These are phyloP conservation scores for Calocybe indica DNA, from an alignment of 768 basidiomycete species.

Conservation along the genomic window DNA sequence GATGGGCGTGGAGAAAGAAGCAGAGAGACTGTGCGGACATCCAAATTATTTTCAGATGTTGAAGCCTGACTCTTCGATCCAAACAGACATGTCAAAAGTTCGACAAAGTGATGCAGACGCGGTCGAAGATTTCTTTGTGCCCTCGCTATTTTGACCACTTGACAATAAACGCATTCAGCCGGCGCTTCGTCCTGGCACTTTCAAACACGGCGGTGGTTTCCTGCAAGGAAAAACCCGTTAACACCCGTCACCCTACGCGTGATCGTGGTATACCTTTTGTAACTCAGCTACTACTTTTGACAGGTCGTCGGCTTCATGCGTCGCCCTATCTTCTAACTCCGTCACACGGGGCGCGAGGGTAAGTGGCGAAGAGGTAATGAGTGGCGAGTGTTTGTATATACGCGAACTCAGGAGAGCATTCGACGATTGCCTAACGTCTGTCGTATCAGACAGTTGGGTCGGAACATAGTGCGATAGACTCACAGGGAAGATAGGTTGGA, in stretches of 20 bases:
- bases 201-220: slow-evolving; percentile 2
- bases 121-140: not conserved
- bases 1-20: slow-evolving; percentile 38
- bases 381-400: slow-evolving; percentile 17
- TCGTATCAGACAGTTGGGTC: no score
- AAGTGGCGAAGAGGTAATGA: slow-evolving; percentile 22
- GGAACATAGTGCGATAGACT: no score
- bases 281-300: slow-evolving; percentile 9
- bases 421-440: slow-evolving; percentile 5
- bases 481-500: no score
- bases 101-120: not conserved
- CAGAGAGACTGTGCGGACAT: slow-evolving; percentile 26
- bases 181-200: slow-evolving; percentile 2
- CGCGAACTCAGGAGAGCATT: slow-evolving; percentile 13
- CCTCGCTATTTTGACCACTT: slow-evolving; percentile 2
- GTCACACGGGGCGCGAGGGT: slow-evolving; percentile 8
- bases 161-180: slow-evolving; percentile 2
- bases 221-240: not conserved
- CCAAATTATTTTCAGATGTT: not conserved
- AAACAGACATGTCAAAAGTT: not conserved
- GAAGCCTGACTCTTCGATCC: not conserved
- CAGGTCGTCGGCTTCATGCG: slow-evolving; percentile 12
- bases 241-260: not conserved
- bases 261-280: slow-evolving; percentile 13
- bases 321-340: slow-evolving; percentile 12